Conservation (phyloP, 2,329 filamentous ascomycete genomes). For the Coniochaeta sp. region DNA sequence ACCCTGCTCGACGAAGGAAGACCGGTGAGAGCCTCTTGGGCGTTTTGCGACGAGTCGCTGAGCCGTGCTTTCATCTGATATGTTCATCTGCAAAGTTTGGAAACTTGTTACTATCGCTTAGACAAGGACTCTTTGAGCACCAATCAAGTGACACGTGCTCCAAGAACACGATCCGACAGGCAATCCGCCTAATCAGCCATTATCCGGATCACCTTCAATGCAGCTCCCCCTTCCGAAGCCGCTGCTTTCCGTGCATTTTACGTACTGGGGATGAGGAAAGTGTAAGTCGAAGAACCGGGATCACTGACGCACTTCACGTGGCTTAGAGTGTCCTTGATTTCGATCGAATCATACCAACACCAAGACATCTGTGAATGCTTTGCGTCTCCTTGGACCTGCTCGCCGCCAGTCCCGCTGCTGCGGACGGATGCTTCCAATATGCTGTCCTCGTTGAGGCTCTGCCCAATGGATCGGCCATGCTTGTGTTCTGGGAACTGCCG, state of each 20-base stretch:
- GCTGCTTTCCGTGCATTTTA: too few relatives aligned
- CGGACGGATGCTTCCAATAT: too few relatives aligned
- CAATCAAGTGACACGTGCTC: conserved; percentile 7
- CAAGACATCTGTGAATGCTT: too few relatives aligned
- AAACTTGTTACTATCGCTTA: background rate
- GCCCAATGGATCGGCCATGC: background rate
- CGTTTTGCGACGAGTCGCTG: too few relatives aligned
- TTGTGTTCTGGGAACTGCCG: background rate
- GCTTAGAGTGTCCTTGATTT: too few relatives aligned
- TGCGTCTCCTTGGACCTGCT: too few relatives aligned
- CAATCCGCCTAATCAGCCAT: background rate
- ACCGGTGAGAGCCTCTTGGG: background rate
- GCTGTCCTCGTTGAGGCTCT: too few relatives aligned
- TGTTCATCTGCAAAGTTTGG: background rate
- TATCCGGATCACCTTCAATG: background rate
- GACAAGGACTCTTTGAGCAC: background rate
- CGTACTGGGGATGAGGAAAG: too few relatives aligned
- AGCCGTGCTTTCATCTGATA: background rate
- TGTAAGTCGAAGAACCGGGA: too few relatives aligned
- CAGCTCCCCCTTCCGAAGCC: background rate
- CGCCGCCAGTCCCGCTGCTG: too few relatives aligned
- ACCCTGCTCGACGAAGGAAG: background rate
- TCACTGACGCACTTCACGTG: too few relatives aligned
- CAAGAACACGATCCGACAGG: background rate
- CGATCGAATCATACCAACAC: too few relatives aligned